phyloP scores from a whole-genome alignment of 140 eudicot genomes.

The Stevia rebaudiana region DNA sequence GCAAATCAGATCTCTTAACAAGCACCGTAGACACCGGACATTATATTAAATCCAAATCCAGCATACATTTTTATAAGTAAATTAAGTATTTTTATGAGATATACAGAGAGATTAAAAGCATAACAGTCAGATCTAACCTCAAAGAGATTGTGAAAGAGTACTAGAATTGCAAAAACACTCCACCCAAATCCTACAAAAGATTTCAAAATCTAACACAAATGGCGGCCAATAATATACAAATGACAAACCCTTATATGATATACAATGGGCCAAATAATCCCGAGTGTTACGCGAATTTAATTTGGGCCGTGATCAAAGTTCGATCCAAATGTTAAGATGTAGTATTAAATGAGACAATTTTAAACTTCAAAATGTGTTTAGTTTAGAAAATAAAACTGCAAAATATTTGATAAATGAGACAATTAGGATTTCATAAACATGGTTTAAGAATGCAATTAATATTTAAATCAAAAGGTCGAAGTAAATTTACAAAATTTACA shows the following conservation, averaged over 20 bases:
- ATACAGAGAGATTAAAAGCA: not conserved
- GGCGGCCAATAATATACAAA: not conserved
- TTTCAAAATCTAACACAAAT: not conserved
- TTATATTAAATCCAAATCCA: not conserved
- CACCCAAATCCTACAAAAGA: not conserved
- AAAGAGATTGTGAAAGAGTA: not conserved
- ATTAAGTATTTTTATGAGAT: not conserved
- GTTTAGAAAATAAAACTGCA: not conserved
- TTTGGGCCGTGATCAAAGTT: constrained; percentile 9
- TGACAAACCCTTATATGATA: constrained; percentile 6
- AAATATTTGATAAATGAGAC: not conserved
- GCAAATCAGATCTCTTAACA: not conserved
- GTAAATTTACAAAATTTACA: too few species aligned
- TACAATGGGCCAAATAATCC: constrained; percentile 8
- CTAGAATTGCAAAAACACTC: constrained; percentile 6
- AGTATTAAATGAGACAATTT: constrained; percentile 1
- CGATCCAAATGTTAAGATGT: not conserved
- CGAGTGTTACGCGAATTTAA: not conserved
- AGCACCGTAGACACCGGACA: not conserved
- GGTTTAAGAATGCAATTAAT: constrained; percentile 9
- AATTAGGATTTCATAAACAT: not conserved
- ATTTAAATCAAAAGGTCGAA: too few species aligned
- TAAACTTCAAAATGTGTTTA: constrained; percentile 2
- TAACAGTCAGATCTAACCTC: not conserved
- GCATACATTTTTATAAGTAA: not conserved